Evolutionary conservation across 164 flowering plant genomes (phyloP), one percentile per base, ranked within the genome.

Genomic region (Cinnamomum micranthum): DNA sequence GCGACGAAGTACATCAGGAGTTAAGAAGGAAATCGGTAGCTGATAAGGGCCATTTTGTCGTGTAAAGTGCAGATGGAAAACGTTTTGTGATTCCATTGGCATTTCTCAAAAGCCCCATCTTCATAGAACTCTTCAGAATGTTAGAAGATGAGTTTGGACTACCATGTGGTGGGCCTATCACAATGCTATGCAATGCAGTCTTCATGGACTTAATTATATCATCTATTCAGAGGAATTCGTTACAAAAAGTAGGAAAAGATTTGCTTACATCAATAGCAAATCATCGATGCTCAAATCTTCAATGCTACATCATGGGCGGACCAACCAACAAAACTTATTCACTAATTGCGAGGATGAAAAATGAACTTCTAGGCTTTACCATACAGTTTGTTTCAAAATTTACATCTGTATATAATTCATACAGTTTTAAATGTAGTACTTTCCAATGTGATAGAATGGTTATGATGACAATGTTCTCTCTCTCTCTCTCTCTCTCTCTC

Each of bases 91-190:
- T 82, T 58, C 85, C 87, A 2, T 71, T 81, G 77, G 69, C 35
- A 4, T 78, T 47, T 47, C 80, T 81, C 50, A 71, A 41, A 19
- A 74, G 66, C 31, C 59, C 55, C 55, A 69, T 83, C 50, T 80
- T 83, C 23, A 75, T n/a, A 64, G 83, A 78, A 74, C 73, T 85
- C 1, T 62, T 85, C 6, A 77, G 63, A 33, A 75, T 83, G 78
- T 73, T 86, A 25, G 81, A 72, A 70, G 84, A 79, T 47, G 82
- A 77, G 74, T 79, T 74, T 35, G 84, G 82, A 25, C 23, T 82
- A 51, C 65, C 79, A 19, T 31, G 58, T 22, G 19, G 77, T 55
- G 78, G 81, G 14, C 77, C 80, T 14, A 77, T 82, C 33, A 80
- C 69, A 41, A 65, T 82, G 70, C 82, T 77, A 0, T 82, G 75